Evolutionary conservation across 2,329 filamentous ascomycete genomes (phyloP), one percentile per base, ranked within the genome.

Genomic region (Colletotrichum karsti): DNA sequence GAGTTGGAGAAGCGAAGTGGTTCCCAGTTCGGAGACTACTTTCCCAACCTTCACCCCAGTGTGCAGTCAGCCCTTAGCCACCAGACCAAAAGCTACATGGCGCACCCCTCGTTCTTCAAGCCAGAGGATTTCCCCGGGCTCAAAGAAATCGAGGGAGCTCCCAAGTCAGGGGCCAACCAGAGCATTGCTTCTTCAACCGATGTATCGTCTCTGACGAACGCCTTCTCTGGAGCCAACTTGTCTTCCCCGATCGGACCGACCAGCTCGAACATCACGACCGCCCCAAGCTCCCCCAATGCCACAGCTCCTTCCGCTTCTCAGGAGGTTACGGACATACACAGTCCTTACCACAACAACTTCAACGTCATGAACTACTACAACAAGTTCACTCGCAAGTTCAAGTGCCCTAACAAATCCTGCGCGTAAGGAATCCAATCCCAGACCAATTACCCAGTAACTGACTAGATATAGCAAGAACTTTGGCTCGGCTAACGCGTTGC

Each of bases 351-450:
- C 55, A 76, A 75, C 1, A 76, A 80, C 9, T 91, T 87, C 76
- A 81, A 85, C 44, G 75, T 81, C 1, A 76, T 80, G 2, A 76
- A 78, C 6, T 90, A 89, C 78, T 83, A 74, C 62, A 78, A 84
- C 42, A 58, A 75, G 0, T 75, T 82, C 30, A 77, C 80, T 1
- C 74, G 78, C 50, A 80, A 78, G 54, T 92, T 83, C 77, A 79
- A 76, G 60, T 92, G 90, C 61, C 89, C 89, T 0, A 82, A 86
- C 62, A 69, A 71, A 1, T 71, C 75, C 3, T 91, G 90, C 83
- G 77, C 79, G 83, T 87, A 79, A 80, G 81, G 76, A 24, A 9
- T 37, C 55, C 37, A 53, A 9, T 28, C 44, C 10, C 20, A 15
- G 7, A 18, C 15, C 20, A 18, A 7, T 13, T 3, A 2, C 26